These are phyloP conservation scores for rapeseed (Brassica napus) DNA, from an alignment of 345 rosid genomes.

Conservation along the genomic window Da-Ae NC_063452.1:22264001-22264500, in stretches of 20 bases:
- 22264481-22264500: slow-evolving; percentile 80
- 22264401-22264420: slow-evolving; percentile 60
- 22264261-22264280: slow-evolving; percentile 68
- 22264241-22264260: slow-evolving; percentile 65
- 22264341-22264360: slow-evolving; percentile 68
- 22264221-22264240: slow-evolving; percentile 40
- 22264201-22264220: slow-evolving; percentile 57
- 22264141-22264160: slow-evolving; percentile 83
- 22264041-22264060: slow-evolving; percentile 70
- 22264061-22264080: slow-evolving; percentile 69
- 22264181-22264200: slow-evolving; percentile 50
- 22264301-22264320: slow-evolving; percentile 47
- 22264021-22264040: slow-evolving; percentile 67
- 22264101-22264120: slow-evolving; percentile 71
- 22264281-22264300: slow-evolving; percentile 74
- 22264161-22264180: slow-evolving; percentile 71
- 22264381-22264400: slow-evolving; percentile 70
- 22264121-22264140: slow-evolving; percentile 62
- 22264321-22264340: slow-evolving; percentile 68
- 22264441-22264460: slow-evolving; percentile 72
- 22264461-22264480: slow-evolving; percentile 78
- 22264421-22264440: slow-evolving; percentile 49
- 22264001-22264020: slow-evolving; percentile 38
- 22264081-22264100: slow-evolving; percentile 54
- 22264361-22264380: slow-evolving; percentile 44